Base-by-base conservation (phyloP, 805 yeast species). In the Metschnikowia corniflorae region DNA sequence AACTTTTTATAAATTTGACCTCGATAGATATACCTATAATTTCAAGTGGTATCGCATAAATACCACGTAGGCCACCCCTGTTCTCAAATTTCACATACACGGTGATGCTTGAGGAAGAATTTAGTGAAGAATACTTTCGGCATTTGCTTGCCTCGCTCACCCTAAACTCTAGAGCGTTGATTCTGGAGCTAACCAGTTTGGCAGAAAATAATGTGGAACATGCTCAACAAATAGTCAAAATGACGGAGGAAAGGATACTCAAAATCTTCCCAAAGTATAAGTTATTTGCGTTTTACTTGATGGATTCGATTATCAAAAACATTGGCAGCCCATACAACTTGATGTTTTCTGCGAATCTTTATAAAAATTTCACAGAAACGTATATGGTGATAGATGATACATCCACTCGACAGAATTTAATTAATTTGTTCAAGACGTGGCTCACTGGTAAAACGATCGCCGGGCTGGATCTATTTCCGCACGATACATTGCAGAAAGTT, bases 391-490 rank as follows among this genome's bases (percentile, higher is more conserved):
- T 65, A 29, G 58, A 66, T 24, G 71, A 67, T 44, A 60, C 63
- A 2, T 51, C 56, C 14, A 64, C 70, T 13, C 50, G 73, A 41
- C 70, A 63, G 42, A 50, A 53, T 40, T 50, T 68, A 42, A 65
- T 66, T 36, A 64, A 64, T 43, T 49, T 68, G 39, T 67, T 65
- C 52, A 59, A 61, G 35, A 66, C 72, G 6, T 68, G 73, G 73
- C 41, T 55, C 27, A 46, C 44, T 12, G 68, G 62, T 13, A 51
- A 54, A 29, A 63, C 70, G 16, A 54, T 44, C 21, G 51, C 63
- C 1, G 71, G 70, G 6, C 35, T 51, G 24, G 63, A 62, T 15
- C 37, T 65, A 7, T 68, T 68, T 38, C 66, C 66, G 7, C 43
- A 33, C 7, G 53, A 50, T 1, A 47, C 58, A 1, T 41, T 68